Evolutionary conservation across 2,329 filamentous ascomycete genomes (phyloP).

Genomic region (Fusarium praegraminearum): DNA sequence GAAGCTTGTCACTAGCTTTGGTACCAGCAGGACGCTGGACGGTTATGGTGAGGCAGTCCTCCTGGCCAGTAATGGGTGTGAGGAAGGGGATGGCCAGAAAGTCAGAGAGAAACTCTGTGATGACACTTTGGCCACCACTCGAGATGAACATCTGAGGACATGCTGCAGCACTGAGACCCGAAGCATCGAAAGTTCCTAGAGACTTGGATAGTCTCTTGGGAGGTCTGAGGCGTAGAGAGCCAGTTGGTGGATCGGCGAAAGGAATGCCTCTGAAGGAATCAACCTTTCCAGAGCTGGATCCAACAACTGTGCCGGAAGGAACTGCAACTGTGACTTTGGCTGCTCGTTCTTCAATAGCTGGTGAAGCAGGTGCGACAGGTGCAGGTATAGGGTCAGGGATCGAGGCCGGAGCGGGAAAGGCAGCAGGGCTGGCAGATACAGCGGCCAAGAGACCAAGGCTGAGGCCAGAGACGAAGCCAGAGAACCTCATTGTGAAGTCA

Average conservation of each 20-base stretch:
- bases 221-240: constrained; percentile 74
- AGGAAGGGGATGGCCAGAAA: constrained; percentile 69
- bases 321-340: constrained; percentile 65
- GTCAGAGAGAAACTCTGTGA: constrained; percentile 60
- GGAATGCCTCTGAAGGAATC: constrained; percentile 82
- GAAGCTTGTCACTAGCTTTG: constrained; percentile 66
- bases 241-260: constrained; percentile 77
- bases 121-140: constrained; percentile 55
- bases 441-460: constrained; percentile 29
- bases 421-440: constrained; percentile 39
- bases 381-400: constrained; percentile 1
- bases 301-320: constrained; percentile 68
- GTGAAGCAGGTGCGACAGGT: constrained; percentile 28
- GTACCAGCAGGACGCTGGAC: constrained; percentile 70
- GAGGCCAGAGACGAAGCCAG: constrained; percentile 26
- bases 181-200: constrained; percentile 72
- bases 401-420: constrained; percentile 25
- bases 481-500: constrained; percentile 36
- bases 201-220: constrained; percentile 68
- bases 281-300: constrained; percentile 59
- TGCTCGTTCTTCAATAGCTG: constrained; percentile 57
- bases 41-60: constrained; percentile 74
- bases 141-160: constrained; percentile 80
- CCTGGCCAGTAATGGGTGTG: constrained; percentile 65
- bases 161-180: constrained; percentile 63